Percentiles rank a stretch among this genome's conserved stretches.
These are phyloP conservation scores for Moniliophthora roreri DNA, from an alignment of 1,284 basidiomycete genomes.

Conservation along the genomic window DNA sequence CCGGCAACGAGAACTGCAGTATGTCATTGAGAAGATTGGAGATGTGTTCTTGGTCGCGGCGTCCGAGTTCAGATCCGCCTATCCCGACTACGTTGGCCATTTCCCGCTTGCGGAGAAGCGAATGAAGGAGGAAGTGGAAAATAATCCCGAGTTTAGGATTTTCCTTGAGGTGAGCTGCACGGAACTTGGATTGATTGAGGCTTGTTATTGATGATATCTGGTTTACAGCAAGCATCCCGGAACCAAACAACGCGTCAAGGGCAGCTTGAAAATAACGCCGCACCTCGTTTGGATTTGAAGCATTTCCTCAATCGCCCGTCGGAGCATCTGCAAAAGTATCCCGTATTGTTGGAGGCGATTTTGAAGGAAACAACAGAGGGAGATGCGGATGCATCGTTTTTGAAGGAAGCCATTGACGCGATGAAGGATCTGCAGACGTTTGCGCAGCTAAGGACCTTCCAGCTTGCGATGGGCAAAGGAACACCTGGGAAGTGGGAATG, in stretches of 20 bases:
- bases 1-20: conserved; percentile 86
- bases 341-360: conserved; percentile 86
- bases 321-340: conserved; percentile 85
- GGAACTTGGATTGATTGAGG: not conserved
- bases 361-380: conserved; percentile 74
- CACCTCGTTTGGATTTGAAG: conserved; percentile 11
- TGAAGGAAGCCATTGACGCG: conserved; percentile 72
- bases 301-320: conserved; percentile 12
- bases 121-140: conserved; percentile 82
- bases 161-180: conserved; percentile 77
- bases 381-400: conserved; percentile 79
- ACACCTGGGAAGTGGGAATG: conserved; percentile 79
- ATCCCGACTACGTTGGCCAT: conserved; percentile 85
- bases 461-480: conserved; percentile 80
- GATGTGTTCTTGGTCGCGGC: conserved; percentile 90
- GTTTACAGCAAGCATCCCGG: conserved; percentile 47
- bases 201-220: not conserved
- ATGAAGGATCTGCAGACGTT: conserved; percentile 78
- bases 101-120: conserved; percentile 85
- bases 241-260: conserved; percentile 55
- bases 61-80: conserved; percentile 83
- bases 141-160: conserved; percentile 79
- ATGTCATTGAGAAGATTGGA: conserved; percentile 84
- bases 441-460: conserved; percentile 82
- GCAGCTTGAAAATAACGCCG: conserved; percentile 2